These are phyloP conservation scores for Metschnikowia sp. DNA, from an alignment of 805 yeast genomes.

Conservation along the genomic window DNA sequence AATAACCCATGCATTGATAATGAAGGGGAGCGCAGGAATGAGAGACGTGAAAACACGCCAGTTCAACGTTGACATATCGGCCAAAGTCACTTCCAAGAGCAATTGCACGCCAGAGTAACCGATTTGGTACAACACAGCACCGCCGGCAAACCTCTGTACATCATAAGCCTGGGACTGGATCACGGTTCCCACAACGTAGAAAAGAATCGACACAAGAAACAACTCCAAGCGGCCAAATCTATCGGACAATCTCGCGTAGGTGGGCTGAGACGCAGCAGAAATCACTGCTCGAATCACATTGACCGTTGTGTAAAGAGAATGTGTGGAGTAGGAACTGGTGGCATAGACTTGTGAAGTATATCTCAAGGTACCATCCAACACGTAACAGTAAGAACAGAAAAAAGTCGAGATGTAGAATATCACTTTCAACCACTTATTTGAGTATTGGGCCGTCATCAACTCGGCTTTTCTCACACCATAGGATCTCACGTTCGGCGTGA, in stretches of 20 bases:
- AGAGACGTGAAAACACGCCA: conserved; percentile 68
- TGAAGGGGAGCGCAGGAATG: conserved; percentile 66
- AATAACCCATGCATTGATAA: conserved; percentile 75
- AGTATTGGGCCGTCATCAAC: conserved; percentile 44
- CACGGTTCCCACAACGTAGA: conserved; percentile 62
- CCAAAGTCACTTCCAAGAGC: conserved; percentile 52
- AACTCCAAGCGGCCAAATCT: conserved; percentile 60
- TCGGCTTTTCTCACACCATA: conserved; percentile 58
- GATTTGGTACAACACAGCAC: conserved; percentile 46
- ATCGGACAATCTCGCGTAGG: conserved; percentile 62
- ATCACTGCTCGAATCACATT: conserved; percentile 56
- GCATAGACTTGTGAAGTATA: conserved; percentile 52
- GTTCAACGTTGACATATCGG: conserved; percentile 65
- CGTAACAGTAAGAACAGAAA: conserved; percentile 55
- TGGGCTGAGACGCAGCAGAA: conserved; percentile 65
- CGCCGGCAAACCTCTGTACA: conserved; percentile 60
- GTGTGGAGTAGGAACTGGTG: conserved; percentile 49
- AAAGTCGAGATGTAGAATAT: conserved; percentile 48
- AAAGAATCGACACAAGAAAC: conserved; percentile 45
- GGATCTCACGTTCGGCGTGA: conserved; percentile 23
- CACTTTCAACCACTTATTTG: conserved; percentile 27
- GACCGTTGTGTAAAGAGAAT: conserved; percentile 57
- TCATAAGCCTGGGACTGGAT: conserved; percentile 59
- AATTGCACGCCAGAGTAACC: conserved; percentile 65
- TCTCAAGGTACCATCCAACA: conserved; percentile 53